These are phyloP conservation scores for Alternaria rosae DNA, from an alignment of 2,329 filamentous ascomycete genomes.

Conservation along the genomic window DNA sequence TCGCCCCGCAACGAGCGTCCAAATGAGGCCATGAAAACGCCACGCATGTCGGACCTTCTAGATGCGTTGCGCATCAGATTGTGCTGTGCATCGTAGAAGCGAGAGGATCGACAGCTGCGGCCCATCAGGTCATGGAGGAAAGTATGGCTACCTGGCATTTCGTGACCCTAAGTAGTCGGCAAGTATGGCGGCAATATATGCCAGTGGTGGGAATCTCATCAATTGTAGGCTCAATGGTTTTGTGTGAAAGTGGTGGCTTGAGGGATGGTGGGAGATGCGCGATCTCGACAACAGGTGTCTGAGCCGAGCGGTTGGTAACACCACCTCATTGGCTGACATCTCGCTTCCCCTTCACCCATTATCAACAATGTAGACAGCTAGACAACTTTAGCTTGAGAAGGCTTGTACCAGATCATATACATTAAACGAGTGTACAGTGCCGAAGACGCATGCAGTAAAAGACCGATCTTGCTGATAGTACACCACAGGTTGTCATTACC, in stretches of 20 bases:
- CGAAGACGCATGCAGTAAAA: neutral
- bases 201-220: neutral
- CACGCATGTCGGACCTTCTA: slow-evolving; percentile 2
- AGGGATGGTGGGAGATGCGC: neutral
- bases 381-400: neutral
- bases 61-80: neutral
- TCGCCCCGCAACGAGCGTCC: slow-evolving; percentile 6
- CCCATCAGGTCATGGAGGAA: neutral
- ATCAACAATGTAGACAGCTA: neutral
- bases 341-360: slow-evolving; percentile 1
- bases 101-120: neutral
- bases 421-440: neutral
- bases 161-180: neutral
- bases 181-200: neutral
- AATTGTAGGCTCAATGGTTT: neutral
- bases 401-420: neutral
- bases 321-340: neutral
- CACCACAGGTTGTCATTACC: neutral
- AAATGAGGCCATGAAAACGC: slow-evolving; percentile 3
- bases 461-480: neutral
- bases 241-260: neutral
- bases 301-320: slow-evolving; percentile 1
- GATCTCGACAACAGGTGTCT: neutral
- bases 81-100: neutral
- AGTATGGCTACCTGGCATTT: neutral